Base-by-base conservation (phyloP, 164 flowering plant genomes). In the Liquidambar formosana region DNA sequence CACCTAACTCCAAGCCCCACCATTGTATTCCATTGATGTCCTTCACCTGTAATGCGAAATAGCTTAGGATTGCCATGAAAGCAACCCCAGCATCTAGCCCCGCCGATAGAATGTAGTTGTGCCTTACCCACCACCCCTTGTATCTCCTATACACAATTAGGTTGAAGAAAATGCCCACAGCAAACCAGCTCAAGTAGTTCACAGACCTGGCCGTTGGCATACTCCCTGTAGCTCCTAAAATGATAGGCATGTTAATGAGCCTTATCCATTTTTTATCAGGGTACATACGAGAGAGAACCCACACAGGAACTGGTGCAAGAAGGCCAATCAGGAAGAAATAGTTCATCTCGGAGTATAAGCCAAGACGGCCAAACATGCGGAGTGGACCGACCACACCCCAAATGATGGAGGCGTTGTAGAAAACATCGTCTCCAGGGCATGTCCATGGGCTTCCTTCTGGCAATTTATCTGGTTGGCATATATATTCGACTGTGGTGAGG, bases 401-500 rank as follows among this genome's bases (percentile, higher is more conserved):
- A 0, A 86, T 82, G 45, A 82, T 69, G 18, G 87, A 86, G 0
- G 79, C 82, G 47, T 68, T 79, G 76, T 75, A 79, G 79, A 80
- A 76, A 10, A 82, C 75, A 23, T 82, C 77, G 59, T 82, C 84
- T 8, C 78, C 82, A 0, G 87, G 89, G 73, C 89, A 86, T 3
- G 87, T 84, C 87, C 87, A 86, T 0, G 89, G 89, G 72, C 87
- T 83, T 27, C 83, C 86, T 5, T 18, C 45, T 0, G 88, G 89
- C 18, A 89, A 46, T 0, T 63, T 53, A 0, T 52, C 2, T 0
- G 79, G 52, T 12, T 87, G 63, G 57, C 96, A 90, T 0, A 90
- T 87, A 76, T 82, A 1, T 0, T 81, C 75, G 0, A 85, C 68
- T 1, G 81, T 49, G 0, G 65, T 61, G 8, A 88, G 80, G 2